Percentiles rank a stretch among this genome's conserved stretches.
Evolutionary conservation across 306 rosid species (phyloP).

Genomic region (Trifolium subterraneum): DNA sequence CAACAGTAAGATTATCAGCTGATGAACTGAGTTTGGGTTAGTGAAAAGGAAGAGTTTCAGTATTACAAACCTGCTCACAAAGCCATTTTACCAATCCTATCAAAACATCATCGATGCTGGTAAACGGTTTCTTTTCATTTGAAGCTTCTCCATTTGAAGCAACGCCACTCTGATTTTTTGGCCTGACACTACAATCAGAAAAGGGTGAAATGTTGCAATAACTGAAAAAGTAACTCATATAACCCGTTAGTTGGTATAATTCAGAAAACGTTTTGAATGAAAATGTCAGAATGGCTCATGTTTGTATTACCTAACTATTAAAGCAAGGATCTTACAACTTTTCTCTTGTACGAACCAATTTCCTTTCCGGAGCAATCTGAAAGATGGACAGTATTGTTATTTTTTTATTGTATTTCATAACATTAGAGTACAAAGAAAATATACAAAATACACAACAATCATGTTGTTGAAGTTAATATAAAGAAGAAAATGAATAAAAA

Average conservation of each 20-base stretch:
- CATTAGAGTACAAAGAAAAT: constrained; percentile 5
- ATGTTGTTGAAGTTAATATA: background rate
- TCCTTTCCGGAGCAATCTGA: constrained; percentile 96
- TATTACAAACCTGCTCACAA: constrained; percentile 81
- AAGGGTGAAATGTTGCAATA: constrained; percentile 24
- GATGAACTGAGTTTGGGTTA: constrained; percentile 2
- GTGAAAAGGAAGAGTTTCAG: constrained; percentile 30
- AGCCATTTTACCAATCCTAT: constrained; percentile 95
- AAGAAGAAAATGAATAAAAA: background rate
- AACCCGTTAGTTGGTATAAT: constrained; percentile 21
- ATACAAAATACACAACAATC: constrained; percentile 11
- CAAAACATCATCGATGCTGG: constrained; percentile 84
- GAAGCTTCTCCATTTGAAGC: constrained; percentile 75
- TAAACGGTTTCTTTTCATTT: constrained; percentile 63
- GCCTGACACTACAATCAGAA: constrained; percentile 70
- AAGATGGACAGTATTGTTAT: constrained; percentile 42
- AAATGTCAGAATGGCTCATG: constrained; percentile 8
- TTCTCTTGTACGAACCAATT: constrained; percentile 97
- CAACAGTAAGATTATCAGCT: constrained; percentile 12
- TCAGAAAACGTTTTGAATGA: constrained; percentile 29
- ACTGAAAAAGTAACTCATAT: constrained; percentile 29
- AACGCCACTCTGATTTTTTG: constrained; percentile 61
- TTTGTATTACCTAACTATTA: constrained; percentile 73
- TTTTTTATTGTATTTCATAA: constrained; percentile 27
- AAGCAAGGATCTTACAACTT: constrained; percentile 94